Base-by-base conservation (phyloP, 495 filamentous ascomycete species). In the Cryomyces minteri region DNA sequence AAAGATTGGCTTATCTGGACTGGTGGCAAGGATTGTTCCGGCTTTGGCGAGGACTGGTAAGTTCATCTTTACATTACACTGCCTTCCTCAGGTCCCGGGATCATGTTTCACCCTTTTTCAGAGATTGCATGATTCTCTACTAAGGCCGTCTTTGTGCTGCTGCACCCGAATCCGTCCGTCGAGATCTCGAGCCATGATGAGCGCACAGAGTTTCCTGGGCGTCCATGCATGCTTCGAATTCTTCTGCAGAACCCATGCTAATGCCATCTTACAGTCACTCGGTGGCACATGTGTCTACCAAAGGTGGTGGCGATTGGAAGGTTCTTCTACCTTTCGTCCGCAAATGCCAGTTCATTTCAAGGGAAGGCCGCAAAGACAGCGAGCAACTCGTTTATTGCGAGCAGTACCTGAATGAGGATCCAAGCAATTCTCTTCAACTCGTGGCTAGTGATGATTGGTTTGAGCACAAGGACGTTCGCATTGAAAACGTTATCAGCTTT, bases 1-100 rank as follows among this genome's bases (percentile, higher is more conserved):
- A 74, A 69, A 50, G 77, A 94, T 51, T 94, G 85, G 80, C 59
- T 95, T 32, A 82, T 99, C 48, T 99, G 87, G 88, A 80, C 76
- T 37, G 88, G 88, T 33, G 67, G 72, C 40, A 68, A 69, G 39
- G 69, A 77, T 41, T 82, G 76, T 44, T 51, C 56, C 2, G 60
- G 52, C 5, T 59, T 60, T 37, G 42, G 49, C 5, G 55, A 57
- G 33, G 62, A 67, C 10, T 95, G 87, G 18, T 25, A 25, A 25
- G 18, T 25, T 25, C 18, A 25, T 25, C 18, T 25, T 2, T 25
- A 25, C 18, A 25, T 25, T 25, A 25, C 18, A 25, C 18, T 25
- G 18, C 18, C 18, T 25, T 25, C 18, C 18, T 25, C 18, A 25
- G 18, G 18, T 25, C 18, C 18, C 18, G 1, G 18, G 18, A 25